Evolutionary conservation across 805 yeast species (phyloP), one percentile per base, ranked within the genome.

Genomic region (Candida insectalens): DNA sequence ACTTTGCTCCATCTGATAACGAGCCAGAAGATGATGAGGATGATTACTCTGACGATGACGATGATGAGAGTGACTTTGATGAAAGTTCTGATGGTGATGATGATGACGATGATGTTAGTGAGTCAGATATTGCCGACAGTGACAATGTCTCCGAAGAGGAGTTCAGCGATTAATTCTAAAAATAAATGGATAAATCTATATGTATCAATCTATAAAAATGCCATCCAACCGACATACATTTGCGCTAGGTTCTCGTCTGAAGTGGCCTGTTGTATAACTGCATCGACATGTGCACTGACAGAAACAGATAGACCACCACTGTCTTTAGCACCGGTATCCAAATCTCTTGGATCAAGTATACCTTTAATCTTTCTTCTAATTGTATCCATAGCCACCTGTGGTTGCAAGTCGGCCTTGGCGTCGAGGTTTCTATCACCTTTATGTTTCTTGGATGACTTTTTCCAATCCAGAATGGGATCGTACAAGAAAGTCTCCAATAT

Each of bases 191-290:
- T 19, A 17, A 12, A 19, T 30, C 25, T 34, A 23, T 16, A 16
- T 18, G 10, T 22, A 25, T 10, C 16, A n/a, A 8, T 25, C 34
- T 41, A 39, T 63, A 79, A 65, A 54, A 78, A 77, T 6, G 92
- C 71, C 58, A 75, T 63, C 99, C 99, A 92, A 3, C 99, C 99
- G 18, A 82, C 75, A 55, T 84, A 92, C 98, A 92, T 89, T 44
- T 70, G 80, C 20, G 83, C 67, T 28, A 92, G 57, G 41, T 78
- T 77, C 30, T 77, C 83, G 4, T 62, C 62, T 2, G 84, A 75
- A 0, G 83, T 70, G 0, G 97, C 92, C 41, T 80, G 83, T 44
- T 81, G 84, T 21, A 89, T 82, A 39, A 92, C 66, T 19, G 82
- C 76, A 48, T 92, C 96, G 2, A 87, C 96, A 49, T 89, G 95